These are phyloP conservation scores for Cynara cardunculus DNA, from an alignment of 129 eudicot genomes.

Conservation along the genomic window DNA sequence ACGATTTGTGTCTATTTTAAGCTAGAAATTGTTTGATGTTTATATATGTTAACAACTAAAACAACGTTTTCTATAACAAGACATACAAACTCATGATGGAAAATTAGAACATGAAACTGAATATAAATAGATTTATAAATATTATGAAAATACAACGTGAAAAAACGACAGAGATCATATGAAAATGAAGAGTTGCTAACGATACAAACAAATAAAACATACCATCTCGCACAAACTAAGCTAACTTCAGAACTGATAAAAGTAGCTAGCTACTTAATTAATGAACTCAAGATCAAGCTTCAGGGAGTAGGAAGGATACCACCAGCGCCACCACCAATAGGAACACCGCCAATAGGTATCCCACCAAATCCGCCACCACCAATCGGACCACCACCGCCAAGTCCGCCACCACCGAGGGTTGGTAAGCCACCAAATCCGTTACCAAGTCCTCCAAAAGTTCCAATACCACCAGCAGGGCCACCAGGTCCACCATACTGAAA, in stretches of 20 bases:
- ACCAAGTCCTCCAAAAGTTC: slow-evolving; percentile 37
- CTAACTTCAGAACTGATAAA: background rate
- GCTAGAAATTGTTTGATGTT: background rate
- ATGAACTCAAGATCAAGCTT: slow-evolving; percentile 11
- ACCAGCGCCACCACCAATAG: slow-evolving; percentile 20
- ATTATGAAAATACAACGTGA: slow-evolving; percentile 5
- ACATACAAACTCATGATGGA: background rate
- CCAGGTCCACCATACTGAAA: slow-evolving; percentile 41
- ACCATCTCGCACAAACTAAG: slow-evolving; percentile 10
- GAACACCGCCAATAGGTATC: slow-evolving; percentile 18
- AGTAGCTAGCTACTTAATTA: slow-evolving; percentile 8
- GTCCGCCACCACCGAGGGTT: slow-evolving; percentile 36
- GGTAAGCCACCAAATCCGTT: slow-evolving; percentile 35
- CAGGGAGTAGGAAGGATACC: slow-evolving; percentile 40
- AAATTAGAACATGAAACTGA: background rate
- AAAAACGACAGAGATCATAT: slow-evolving; percentile 10
- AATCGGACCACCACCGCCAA: slow-evolving; percentile 32
- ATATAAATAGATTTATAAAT: slow-evolving; percentile 5
- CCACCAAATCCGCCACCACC: slow-evolving; percentile 17
- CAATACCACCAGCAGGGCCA: slow-evolving; percentile 37
- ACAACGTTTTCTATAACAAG: background rate
- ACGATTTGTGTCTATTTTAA: background rate
- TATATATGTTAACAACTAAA: background rate
- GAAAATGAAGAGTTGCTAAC: background rate
- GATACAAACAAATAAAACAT: slow-evolving; percentile 10